Evolutionary conservation across 352 stramenopile genomes (phyloP).

Genomic region (Blastocystis sp.): DNA sequence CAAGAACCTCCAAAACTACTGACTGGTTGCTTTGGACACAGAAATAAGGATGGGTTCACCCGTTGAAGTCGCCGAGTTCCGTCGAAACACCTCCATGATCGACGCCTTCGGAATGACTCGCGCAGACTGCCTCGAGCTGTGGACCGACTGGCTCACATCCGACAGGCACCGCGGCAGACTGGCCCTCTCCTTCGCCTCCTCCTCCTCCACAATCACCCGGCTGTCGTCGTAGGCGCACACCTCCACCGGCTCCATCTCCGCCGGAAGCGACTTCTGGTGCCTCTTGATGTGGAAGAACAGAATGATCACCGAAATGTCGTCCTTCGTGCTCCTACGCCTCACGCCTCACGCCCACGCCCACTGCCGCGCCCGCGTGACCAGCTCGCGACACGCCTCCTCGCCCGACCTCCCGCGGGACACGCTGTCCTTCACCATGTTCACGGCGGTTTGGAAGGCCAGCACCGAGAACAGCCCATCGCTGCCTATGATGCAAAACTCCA

Average conservation of each 20-base stretch:
- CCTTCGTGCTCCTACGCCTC: conserved; percentile 40
- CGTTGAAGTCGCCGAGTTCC: background rate
- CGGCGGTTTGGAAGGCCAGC: conserved; percentile 49
- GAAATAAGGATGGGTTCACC: background rate
- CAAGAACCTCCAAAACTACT: background rate
- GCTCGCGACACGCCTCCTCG: conserved; percentile 49
- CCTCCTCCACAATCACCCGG: background rate
- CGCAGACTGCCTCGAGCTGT: background rate
- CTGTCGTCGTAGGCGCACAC: background rate
- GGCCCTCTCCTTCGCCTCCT: background rate
- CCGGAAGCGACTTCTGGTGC: background rate
- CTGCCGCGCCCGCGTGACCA: conserved; percentile 18
- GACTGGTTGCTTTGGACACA: background rate
- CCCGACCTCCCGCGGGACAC: conserved; percentile 4
- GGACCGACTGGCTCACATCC: conserved; percentile 4
- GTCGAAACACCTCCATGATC: background rate
- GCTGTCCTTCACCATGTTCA: conserved; percentile 63
- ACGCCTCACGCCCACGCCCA: background rate
- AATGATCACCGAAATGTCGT: conserved; percentile 68
- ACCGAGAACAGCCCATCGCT: conserved; percentile 47
- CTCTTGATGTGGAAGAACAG: conserved; percentile 55
- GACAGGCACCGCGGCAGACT: background rate
- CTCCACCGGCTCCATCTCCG: background rate
- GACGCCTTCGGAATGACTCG: background rate
- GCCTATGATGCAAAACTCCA: conserved; percentile 64